These are phyloP conservation scores for Exserohilum turcica DNA, from an alignment of 2,329 filamentous ascomycete genomes.

Conservation along the genomic window DNA sequence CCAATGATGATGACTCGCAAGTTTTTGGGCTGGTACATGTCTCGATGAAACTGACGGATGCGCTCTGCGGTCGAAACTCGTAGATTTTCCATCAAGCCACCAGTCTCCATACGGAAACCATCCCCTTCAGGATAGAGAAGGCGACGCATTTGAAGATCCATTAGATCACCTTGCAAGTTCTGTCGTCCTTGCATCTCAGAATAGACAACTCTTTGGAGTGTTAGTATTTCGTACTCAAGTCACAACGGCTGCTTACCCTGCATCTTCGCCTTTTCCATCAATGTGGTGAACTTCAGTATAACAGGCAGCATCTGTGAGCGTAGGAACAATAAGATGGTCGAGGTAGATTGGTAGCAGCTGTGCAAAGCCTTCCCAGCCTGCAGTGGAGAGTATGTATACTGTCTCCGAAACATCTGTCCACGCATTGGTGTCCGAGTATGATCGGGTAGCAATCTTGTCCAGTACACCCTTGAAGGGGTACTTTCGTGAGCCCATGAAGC, in stretches of 20 bases:
- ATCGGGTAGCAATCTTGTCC: slow-evolving; percentile 89
- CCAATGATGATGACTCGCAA: slow-evolving; percentile 90
- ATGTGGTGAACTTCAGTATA: slow-evolving; percentile 97
- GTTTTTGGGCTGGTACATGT: slow-evolving; percentile 98
- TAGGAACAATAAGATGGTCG: slow-evolving; percentile 90
- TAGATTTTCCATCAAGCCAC: slow-evolving; percentile 91
- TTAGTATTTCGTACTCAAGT: slow-evolving; percentile 16
- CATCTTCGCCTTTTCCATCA: slow-evolving; percentile 91
- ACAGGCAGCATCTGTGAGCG: slow-evolving; percentile 88
- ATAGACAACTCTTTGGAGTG: slow-evolving; percentile 74
- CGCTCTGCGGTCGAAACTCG: slow-evolving; percentile 84
- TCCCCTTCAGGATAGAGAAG: slow-evolving; percentile 86
- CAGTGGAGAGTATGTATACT: slow-evolving; percentile 91
- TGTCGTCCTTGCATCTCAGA: slow-evolving; percentile 98
- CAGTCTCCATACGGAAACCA: slow-evolving; percentile 97
- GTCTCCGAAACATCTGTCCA: slow-evolving; percentile 98
- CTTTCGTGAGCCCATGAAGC: slow-evolving; percentile 77
- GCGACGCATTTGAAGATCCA: slow-evolving; percentile 80
- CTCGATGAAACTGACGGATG: slow-evolving; percentile 90
- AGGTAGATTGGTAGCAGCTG: slow-evolving; percentile 93
- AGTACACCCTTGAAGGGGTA: slow-evolving; percentile 95
- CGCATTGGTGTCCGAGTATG: slow-evolving; percentile 93
- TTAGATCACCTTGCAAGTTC: slow-evolving; percentile 81
- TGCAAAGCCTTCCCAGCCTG: slow-evolving; percentile 95
- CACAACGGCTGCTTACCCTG: slow-evolving; percentile 55